Evolutionary conservation across 2,329 filamentous ascomycete species (phyloP).

Genomic region (Cucurbitaria berberidis): DNA sequence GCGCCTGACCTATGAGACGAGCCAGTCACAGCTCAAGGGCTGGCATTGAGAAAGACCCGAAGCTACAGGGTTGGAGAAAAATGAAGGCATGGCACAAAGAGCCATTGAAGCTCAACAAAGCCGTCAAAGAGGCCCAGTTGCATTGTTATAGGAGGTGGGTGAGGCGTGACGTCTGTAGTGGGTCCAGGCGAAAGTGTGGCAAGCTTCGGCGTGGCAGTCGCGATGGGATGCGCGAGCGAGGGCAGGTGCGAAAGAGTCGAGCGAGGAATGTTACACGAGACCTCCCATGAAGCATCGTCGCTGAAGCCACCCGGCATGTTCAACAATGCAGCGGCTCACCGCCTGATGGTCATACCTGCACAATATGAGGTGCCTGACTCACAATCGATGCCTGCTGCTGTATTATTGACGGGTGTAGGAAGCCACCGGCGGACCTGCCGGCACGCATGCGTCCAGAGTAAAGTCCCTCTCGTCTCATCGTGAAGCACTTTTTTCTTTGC

Average conservation of each 20-base stretch:
- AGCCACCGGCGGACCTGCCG: slow-evolving; percentile 16
- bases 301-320: slow-evolving; percentile 1
- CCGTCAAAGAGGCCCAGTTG: neutral
- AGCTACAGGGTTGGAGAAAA: slow-evolving; percentile 17
- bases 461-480: slow-evolving; percentile 2
- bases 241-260: slow-evolving; percentile 1
- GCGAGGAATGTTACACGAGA: slow-evolving; percentile 4
- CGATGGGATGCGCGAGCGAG: neutral
- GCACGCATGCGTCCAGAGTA: slow-evolving; percentile 4
- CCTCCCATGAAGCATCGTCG: slow-evolving; percentile 2
- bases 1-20: slow-evolving; percentile 20
- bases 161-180: neutral
- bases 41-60: slow-evolving; percentile 5
- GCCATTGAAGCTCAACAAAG: slow-evolving; percentile 20
- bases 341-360: slow-evolving; percentile 8
- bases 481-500: slow-evolving; percentile 3
- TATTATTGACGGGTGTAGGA: slow-evolving; percentile 2
- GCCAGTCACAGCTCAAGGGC: slow-evolving; percentile 22
- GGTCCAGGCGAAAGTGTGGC: neutral
- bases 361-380: slow-evolving; percentile 14
- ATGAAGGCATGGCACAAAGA: slow-evolving; percentile 7
- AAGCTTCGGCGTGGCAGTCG: slow-evolving; percentile 8
- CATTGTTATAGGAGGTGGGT: neutral
- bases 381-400: slow-evolving; percentile 11
- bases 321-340: slow-evolving; percentile 17